Percentiles rank a stretch among this genome's conserved stretches.
These are phyloP conservation scores for Rickenella mellea DNA, from an alignment of 768 basidiomycete species.

Conservation along the genomic window DNA sequence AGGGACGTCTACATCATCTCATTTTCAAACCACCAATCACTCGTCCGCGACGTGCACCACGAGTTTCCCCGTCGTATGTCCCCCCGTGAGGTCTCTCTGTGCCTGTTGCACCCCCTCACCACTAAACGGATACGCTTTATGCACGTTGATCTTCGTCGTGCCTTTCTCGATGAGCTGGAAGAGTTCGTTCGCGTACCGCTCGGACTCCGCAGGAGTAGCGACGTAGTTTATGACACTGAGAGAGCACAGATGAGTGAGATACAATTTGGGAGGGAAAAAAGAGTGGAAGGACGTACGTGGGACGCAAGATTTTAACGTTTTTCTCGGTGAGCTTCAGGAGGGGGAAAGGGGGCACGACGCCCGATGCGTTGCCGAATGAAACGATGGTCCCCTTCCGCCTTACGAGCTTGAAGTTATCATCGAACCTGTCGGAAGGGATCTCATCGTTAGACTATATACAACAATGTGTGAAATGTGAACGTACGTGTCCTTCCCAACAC, in stretches of 20 bases:
- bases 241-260: constrained; percentile 2
- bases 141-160: constrained; percentile 53
- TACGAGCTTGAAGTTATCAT: constrained; percentile 71
- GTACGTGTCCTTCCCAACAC: constrained; percentile 94
- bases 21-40: too few species aligned
- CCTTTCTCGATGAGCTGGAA: constrained; percentile 54
- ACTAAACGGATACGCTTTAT: constrained; percentile 77
- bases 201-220: constrained; percentile 63
- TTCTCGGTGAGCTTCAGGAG: constrained; percentile 68
- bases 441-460: too few species aligned
- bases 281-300: constrained; percentile 41
- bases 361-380: constrained; percentile 87
- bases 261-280: background rate
- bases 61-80: constrained; percentile 82
- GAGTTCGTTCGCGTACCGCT: constrained; percentile 53
- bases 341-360: constrained; percentile 67
- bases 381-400: constrained; percentile 86
- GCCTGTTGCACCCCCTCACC: constrained; percentile 68
- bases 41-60: constrained; percentile 52
- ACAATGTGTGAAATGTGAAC: constrained; percentile 18
- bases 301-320: constrained; percentile 71
- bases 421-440: constrained; percentile 37
- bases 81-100: constrained; percentile 66
- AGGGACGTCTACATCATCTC: too few species aligned
- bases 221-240: constrained; percentile 64